A percentile compares a stretch with the other conserved stretches of the same genome.
Evolutionary conservation across 768 basidiomycete genomes (phyloP).

Genomic region (Royoungia palumana): DNA sequence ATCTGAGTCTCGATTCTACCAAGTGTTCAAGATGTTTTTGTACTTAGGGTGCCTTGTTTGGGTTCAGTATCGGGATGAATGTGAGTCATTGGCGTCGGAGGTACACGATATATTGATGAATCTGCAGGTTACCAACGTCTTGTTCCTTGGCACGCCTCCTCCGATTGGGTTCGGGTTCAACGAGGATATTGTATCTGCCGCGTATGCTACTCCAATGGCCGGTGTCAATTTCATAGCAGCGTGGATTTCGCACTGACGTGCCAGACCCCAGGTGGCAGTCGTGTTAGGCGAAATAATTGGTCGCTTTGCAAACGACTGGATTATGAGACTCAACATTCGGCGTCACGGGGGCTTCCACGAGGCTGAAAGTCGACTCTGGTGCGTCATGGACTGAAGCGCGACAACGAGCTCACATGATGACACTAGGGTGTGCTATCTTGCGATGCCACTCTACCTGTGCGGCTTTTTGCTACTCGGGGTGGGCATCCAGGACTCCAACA

Average conservation of each 20-base stretch:
- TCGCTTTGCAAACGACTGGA: slow-evolving; percentile 48
- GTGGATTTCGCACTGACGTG: background rate
- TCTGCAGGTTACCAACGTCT: slow-evolving; percentile 51
- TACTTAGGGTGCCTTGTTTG: slow-evolving; percentile 41
- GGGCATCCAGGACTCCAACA: slow-evolving; percentile 33
- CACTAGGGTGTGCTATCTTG: slow-evolving; percentile 36
- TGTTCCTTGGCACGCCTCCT: slow-evolving; percentile 46
- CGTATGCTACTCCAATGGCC: slow-evolving; percentile 45
- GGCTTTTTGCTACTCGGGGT: slow-evolving; percentile 44
- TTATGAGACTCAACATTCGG: slow-evolving; percentile 42
- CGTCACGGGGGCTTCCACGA: slow-evolving; percentile 50
- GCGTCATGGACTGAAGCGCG: slow-evolving; percentile 2
- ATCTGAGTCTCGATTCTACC: background rate
- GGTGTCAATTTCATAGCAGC: background rate
- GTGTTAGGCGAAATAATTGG: slow-evolving; percentile 52
- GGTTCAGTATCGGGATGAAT: slow-evolving; percentile 47
- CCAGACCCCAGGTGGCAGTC: slow-evolving; percentile 38
- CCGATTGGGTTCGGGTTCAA: slow-evolving; percentile 48
- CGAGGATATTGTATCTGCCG: slow-evolving; percentile 38
- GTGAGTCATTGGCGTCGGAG: slow-evolving; percentile 18
- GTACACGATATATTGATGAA: background rate
- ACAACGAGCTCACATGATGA: background rate
- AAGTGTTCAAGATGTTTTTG: background rate
- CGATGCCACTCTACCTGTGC: slow-evolving; percentile 38
- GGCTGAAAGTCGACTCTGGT: slow-evolving; percentile 47